Percentiles rank a stretch among this genome's conserved stretches.
phyloP scores from a whole-genome alignment of 2,329 filamentous ascomycete species.

The Catunica adiposa region DNA sequence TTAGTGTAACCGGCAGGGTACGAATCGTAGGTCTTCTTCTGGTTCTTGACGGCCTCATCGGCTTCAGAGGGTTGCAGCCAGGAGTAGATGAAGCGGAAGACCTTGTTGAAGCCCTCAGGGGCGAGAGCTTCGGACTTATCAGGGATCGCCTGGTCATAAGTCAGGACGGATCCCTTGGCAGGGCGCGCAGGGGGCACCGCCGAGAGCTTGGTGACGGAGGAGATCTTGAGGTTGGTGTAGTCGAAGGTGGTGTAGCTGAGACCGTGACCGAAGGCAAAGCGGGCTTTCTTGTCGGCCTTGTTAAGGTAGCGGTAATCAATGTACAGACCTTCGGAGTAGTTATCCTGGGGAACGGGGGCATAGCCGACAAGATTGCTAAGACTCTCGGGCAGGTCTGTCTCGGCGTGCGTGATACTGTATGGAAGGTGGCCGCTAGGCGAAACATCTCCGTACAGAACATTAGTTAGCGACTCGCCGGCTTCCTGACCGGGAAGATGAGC shows the following conservation, averaged over 20 bases:
- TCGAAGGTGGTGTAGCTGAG: conserved; percentile 65
- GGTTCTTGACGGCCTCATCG: conserved; percentile 24
- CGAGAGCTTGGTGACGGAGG: conserved; percentile 28
- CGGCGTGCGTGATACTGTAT: conserved; percentile 64
- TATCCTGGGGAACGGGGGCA: conserved; percentile 57
- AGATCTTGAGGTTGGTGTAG: conserved; percentile 35
- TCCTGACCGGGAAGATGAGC: conserved; percentile 82
- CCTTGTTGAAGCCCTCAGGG: conserved; percentile 39
- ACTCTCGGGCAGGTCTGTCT: conserved; percentile 53
- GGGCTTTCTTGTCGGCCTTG: conserved; percentile 53
- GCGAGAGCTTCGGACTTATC: conserved; percentile 38
- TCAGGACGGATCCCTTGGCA: conserved; percentile 25
- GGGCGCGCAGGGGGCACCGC: conserved; percentile 22
- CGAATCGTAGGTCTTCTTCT: conserved; percentile 29
- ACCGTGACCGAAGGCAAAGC: conserved; percentile 76
- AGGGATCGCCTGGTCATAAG: conserved; percentile 35
- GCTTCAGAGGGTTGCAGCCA: conserved; percentile 35
- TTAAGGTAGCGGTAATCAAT: conserved; percentile 87
- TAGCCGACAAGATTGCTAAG: conserved; percentile 22
- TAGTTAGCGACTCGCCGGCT: conserved; percentile 63
- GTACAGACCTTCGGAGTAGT: conserved; percentile 63
- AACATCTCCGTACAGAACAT: conserved; percentile 61
- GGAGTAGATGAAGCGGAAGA: conserved; percentile 54
- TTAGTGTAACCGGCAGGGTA: conserved; percentile 53
- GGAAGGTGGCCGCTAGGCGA: conserved; percentile 69